Conservation (phyloP, 352 stramenopile species). For the Phytophthora foliorum region DNA sequence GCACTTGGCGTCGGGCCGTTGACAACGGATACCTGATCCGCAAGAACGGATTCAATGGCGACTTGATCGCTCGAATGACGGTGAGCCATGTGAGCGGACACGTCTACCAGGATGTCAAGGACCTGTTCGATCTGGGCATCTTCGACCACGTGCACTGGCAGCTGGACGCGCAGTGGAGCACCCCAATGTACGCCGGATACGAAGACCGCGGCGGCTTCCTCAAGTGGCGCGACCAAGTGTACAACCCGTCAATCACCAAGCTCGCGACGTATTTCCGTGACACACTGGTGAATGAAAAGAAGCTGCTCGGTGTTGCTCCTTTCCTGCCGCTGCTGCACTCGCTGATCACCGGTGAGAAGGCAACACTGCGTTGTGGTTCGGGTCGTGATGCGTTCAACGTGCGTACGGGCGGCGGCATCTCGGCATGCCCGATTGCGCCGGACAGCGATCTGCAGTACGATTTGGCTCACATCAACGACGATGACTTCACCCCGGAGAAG, state of each 20-base stretch:
- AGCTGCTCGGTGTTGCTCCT: slow-evolving; percentile 41
- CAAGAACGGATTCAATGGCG: slow-evolving; percentile 40
- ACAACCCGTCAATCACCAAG: slow-evolving; percentile 48
- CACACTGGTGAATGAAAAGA: slow-evolving; percentile 33
- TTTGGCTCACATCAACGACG: slow-evolving; percentile 36
- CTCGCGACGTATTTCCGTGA: slow-evolving; percentile 41
- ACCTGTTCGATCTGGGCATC: slow-evolving; percentile 37
- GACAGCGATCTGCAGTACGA: slow-evolving; percentile 42
- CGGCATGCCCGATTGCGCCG: slow-evolving; percentile 43
- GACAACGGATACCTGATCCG: slow-evolving; percentile 49
- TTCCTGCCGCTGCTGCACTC: slow-evolving; percentile 43
- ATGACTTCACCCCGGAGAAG: slow-evolving; percentile 42
- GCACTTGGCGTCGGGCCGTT: slow-evolving; percentile 47
- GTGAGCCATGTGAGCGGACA: slow-evolving; percentile 42
- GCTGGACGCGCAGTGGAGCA: slow-evolving; percentile 48
- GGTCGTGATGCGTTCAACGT: slow-evolving; percentile 50
- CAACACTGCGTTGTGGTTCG: slow-evolving; percentile 41
- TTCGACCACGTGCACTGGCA: slow-evolving; percentile 57
- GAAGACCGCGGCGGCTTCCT: slow-evolving; percentile 39
- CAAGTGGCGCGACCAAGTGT: slow-evolving; percentile 44
- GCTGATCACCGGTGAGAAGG: slow-evolving; percentile 38
- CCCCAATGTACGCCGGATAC: slow-evolving; percentile 42
- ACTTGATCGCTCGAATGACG: slow-evolving; percentile 52
- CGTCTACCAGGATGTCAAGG: slow-evolving; percentile 51
- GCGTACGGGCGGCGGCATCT: slow-evolving; percentile 43